phyloP scores from a whole-genome alignment of 768 basidiomycete species.

The Sutorius australiensis region DNA sequence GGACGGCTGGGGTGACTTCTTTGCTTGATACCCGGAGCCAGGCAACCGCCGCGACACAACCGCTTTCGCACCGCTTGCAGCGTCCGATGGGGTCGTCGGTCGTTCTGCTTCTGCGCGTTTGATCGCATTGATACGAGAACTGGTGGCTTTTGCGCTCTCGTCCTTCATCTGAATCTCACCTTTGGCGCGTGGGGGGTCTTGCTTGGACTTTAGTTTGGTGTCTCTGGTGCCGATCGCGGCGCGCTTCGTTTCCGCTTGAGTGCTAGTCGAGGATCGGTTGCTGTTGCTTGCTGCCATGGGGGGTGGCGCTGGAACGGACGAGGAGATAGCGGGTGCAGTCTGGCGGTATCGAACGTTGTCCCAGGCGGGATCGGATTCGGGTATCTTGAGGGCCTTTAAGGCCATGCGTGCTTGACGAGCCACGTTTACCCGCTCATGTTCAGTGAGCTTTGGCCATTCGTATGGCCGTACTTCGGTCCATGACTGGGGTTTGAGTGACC shows the following conservation, averaged over 20 bases:
- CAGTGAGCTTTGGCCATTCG: conserved; percentile 51
- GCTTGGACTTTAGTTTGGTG: conserved; percentile 38
- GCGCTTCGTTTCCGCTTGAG: conserved; percentile 40
- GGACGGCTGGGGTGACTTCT: conserved; percentile 29
- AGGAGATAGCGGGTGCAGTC: conserved; percentile 11
- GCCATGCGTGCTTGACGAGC: conserved; percentile 49
- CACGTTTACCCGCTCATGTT: conserved; percentile 46
- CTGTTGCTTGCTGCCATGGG: conserved; percentile 17
- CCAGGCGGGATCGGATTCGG: conserved; percentile 63
- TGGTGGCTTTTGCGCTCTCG: conserved; percentile 32
- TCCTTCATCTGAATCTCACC: conserved; percentile 38
- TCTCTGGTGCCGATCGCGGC: conserved; percentile 43
- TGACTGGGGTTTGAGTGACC: conserved; percentile 50
- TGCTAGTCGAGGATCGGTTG: conserved; percentile 20
- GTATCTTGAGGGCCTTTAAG: conserved; percentile 50
- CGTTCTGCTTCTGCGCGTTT: conserved; percentile 27
- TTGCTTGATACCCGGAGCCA: conserved; percentile 47
- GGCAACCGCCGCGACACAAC: conserved; percentile 36
- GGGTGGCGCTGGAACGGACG: conserved; percentile 15
- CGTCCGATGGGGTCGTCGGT: conserved; percentile 17
- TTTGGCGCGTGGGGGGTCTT: conserved; percentile 29
- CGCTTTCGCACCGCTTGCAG: conserved; percentile 14
- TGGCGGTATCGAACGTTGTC: conserved; percentile 42
- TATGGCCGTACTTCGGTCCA: conserved; percentile 73
- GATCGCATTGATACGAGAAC: conserved; percentile 28